A percentile compares a stretch with the other conserved stretches of the same genome.
phyloP scores from a whole-genome alignment of 495 filamentous ascomycete genomes.

The Talaromyces wortmannii region DNA sequence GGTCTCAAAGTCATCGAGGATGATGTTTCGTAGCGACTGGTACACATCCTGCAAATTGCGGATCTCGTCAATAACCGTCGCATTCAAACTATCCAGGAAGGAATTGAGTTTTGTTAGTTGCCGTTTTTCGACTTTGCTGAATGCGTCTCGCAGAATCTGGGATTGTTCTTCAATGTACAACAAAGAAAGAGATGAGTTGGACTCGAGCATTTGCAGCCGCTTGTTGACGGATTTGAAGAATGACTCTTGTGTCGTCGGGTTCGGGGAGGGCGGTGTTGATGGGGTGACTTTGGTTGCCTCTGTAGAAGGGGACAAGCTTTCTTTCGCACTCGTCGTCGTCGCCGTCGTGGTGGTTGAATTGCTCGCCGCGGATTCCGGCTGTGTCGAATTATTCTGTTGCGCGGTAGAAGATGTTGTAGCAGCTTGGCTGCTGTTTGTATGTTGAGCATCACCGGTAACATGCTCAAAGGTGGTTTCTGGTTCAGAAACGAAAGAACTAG shows the following conservation, averaged over 20 bases:
- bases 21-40: conserved; percentile 93
- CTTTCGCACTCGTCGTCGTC: conserved; percentile 16
- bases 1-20: conserved; percentile 82
- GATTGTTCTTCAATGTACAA: conserved; percentile 98
- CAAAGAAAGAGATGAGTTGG: conserved; percentile 85
- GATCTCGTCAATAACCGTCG: conserved; percentile 79
- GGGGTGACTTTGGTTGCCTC: conserved; percentile 42
- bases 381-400: conserved; percentile 11
- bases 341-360: conserved; percentile 2
- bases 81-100: conserved; percentile 79
- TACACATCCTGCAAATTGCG: conserved; percentile 76
- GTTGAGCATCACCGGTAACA: conserved; percentile 2
- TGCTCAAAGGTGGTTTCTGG: not conserved
- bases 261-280: conserved; percentile 51
- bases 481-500: not conserved
- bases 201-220: conserved; percentile 81
- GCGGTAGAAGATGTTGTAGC: conserved; percentile 13
- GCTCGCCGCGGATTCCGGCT: not conserved
- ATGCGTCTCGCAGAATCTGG: conserved; percentile 81
- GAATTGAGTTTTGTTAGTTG: conserved; percentile 75
- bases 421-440: conserved; percentile 7
- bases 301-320: conserved; percentile 19
- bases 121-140: conserved; percentile 81
- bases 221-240: conserved; percentile 98
- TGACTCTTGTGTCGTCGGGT: conserved; percentile 86